These are phyloP conservation scores for Eutypa lata DNA, from an alignment of 2,329 filamentous ascomycete species.

Conservation along the genomic window DNA sequence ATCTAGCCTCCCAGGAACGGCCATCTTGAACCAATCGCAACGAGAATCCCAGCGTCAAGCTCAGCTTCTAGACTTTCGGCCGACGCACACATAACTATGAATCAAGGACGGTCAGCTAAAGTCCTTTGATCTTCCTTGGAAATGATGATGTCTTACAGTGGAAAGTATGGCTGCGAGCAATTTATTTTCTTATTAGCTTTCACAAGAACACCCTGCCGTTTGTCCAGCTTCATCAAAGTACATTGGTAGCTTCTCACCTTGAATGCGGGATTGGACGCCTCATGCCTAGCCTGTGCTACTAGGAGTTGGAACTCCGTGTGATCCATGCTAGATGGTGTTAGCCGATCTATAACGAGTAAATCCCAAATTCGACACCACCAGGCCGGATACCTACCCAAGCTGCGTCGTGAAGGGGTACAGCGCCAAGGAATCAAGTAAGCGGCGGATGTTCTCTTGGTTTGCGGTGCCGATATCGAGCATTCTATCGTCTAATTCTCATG, in stretches of 20 bases:
- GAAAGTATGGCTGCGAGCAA: slow-evolving; percentile 54
- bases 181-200: slow-evolving; percentile 16
- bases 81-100: slow-evolving; percentile 59
- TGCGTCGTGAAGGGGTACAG: slow-evolving; percentile 54
- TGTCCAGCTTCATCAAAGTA: slow-evolving; percentile 1
- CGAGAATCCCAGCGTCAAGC: neutral
- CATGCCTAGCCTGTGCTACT: slow-evolving; percentile 43
- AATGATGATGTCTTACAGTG: slow-evolving; percentile 44
- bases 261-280: slow-evolving; percentile 50
- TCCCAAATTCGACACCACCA: neutral
- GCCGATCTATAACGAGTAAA: slow-evolving; percentile 5
- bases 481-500: slow-evolving; percentile 44
- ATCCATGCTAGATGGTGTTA: slow-evolving; percentile 45
- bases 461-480: slow-evolving; percentile 46
- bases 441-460: slow-evolving; percentile 53
- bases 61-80: slow-evolving; percentile 48
- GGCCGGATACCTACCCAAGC: slow-evolving; percentile 37
- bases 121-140: neutral
- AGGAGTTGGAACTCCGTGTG: slow-evolving; percentile 56
- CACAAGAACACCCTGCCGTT: neutral
- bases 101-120: slow-evolving; percentile 6
- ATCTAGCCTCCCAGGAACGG: neutral
- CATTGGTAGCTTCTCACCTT: slow-evolving; percentile 53
- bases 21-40: neutral
- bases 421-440: slow-evolving; percentile 52